Evolutionary conservation across 257 asterid species (phyloP), one percentile per base, ranked within the genome.

Genomic region (Perilla frutescens): DNA sequence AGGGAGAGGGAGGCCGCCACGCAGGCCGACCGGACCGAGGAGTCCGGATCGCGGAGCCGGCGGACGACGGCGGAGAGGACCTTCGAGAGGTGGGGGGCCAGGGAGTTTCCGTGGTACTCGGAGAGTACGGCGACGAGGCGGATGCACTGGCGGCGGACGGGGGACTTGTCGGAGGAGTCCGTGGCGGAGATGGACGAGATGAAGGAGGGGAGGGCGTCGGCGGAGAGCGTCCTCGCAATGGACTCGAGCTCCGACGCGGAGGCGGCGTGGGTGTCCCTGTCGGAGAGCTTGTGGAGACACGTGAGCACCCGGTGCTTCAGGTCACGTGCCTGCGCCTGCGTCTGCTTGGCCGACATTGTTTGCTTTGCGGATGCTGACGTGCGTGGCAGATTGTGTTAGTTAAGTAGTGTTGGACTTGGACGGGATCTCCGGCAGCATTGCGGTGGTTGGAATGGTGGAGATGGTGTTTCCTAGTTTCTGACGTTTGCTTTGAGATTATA

Each of bases 221-320:
- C 41, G 61, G 89, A 57, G 56, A 92, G 86, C 26, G 82, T 55
- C 48, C 66, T 84, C 6, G 92, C 97, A 5, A 92, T 86, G 72
- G 79, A 72, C 75, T 92, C 94, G 53, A 92, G 96, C 82, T 92
- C 96, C 49, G 77, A n/a, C 41, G 96, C 96, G 50, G 97, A 97
- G 31, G 90, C 78, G 68, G 89, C 61, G 75, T 90, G 89, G 12
- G 98, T 92, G 65, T 92, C 98, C 47, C 98, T 40, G 77, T 92
- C 98, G 83, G 98, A 88, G 80, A 92, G 96, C 74, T 84, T 87
- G 91, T 90, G 91, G 74, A 92, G 84, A 86, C 92, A 87, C 48
- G 92, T 82, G 77, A 92, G 96, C 15, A 89, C 89, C 7, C 85
- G 85, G 76, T 90, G 96, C 71, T 92, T 89, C 34, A 92, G 70